phyloP scores from a whole-genome alignment of 2,329 filamentous ascomycete genomes.

The Aspergillus quadricinctus region DNA sequence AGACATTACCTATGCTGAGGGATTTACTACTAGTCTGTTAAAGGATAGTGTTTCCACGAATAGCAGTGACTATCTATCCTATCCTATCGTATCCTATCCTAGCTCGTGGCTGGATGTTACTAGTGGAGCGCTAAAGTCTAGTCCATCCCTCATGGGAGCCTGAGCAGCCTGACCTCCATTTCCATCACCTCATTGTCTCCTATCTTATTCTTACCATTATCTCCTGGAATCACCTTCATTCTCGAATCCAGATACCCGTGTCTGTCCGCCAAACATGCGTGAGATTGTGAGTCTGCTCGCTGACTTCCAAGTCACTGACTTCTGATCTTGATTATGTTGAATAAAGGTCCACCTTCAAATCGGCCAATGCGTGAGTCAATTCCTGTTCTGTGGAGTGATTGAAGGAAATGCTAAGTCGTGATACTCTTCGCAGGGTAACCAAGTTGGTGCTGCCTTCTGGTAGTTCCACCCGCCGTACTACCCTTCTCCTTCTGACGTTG shows the following conservation, averaged over 20 bases:
- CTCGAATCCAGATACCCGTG: neutral
- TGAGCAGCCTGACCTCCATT: too few relatives aligned
- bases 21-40: too few relatives aligned
- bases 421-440: slow-evolving; percentile 72
- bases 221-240: neutral
- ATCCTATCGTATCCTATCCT: too few relatives aligned
- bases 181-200: neutral
- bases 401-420: neutral
- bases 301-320: neutral
- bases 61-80: too few relatives aligned
- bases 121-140: too few relatives aligned
- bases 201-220: neutral
- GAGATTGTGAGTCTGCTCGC: neutral
- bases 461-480: slow-evolving; percentile 31
- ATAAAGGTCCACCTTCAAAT: neutral
- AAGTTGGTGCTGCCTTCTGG: slow-evolving; percentile 99
- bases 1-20: too few relatives aligned
- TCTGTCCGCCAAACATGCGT: neutral
- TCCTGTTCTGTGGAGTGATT: neutral
- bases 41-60: too few relatives aligned
- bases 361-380: neutral
- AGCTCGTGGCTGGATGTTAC: too few relatives aligned
- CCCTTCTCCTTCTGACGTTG: neutral
- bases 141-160: too few relatives aligned
- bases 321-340: neutral